Conservation (phyloP, 345 rosid genomes). For the Geranium rotundifolium region DNA sequence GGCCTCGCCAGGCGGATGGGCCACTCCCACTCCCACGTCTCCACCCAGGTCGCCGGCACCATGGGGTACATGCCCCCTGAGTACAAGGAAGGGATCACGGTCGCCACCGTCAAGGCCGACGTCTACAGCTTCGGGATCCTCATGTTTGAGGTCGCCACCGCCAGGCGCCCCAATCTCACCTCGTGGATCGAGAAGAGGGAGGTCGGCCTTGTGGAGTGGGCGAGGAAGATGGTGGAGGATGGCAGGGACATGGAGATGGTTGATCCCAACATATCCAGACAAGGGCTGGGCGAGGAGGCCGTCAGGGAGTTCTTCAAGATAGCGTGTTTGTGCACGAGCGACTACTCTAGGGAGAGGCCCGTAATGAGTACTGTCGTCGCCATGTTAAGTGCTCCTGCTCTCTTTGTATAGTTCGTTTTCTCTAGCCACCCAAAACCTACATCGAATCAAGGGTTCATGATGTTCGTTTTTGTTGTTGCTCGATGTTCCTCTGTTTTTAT, state of each 20-base stretch:
- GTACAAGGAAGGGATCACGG: slow-evolving; percentile 58
- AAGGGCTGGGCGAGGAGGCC: slow-evolving; percentile 13
- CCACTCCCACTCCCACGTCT: slow-evolving; percentile 51
- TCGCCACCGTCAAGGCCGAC: slow-evolving; percentile 54
- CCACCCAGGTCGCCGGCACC: slow-evolving; percentile 89
- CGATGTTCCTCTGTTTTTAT: too few species aligned
- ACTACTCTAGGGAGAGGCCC: slow-evolving; percentile 39
- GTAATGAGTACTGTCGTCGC: slow-evolving; percentile 37
- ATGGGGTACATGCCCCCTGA: slow-evolving; percentile 99
- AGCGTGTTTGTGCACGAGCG: slow-evolving; percentile 44
- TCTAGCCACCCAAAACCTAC: too few species aligned
- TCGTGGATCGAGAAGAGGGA: slow-evolving; percentile 19
- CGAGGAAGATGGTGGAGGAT: slow-evolving; percentile 22
- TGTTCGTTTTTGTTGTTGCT: too few species aligned
- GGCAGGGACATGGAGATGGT: slow-evolving; percentile 45
- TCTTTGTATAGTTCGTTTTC: too few species aligned
- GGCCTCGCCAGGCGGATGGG: slow-evolving; percentile 59
- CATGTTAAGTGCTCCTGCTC: not conserved
- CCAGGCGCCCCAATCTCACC: slow-evolving; percentile 57
- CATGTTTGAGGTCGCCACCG: slow-evolving; percentile 64
- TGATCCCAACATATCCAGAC: slow-evolving; percentile 14
- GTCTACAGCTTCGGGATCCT: slow-evolving; percentile 74
- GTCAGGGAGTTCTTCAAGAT: slow-evolving; percentile 52
- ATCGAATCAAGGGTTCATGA: too few species aligned
- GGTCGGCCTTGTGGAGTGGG: slow-evolving; percentile 55